Evolutionary conservation across 371 early-diverging fungal species (phyloP).

Genomic region (Encephalitozoon cuniculi): DNA sequence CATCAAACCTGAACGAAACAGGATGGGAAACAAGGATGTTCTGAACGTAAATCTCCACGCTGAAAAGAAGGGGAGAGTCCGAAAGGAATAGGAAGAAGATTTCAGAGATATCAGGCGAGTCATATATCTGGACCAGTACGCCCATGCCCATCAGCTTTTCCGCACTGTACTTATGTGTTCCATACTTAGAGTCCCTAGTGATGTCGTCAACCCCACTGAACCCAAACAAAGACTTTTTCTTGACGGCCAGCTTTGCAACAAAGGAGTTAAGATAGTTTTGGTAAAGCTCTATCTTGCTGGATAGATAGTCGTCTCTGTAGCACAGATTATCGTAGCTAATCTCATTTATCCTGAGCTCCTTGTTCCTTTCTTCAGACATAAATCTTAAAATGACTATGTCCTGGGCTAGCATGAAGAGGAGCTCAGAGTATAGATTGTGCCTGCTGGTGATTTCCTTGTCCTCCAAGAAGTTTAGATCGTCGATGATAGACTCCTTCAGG

Average conservation of each 20-base stretch:
- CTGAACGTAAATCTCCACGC: constrained; percentile 39
- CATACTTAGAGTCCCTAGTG: constrained; percentile 74
- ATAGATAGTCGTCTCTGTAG: constrained; percentile 69
- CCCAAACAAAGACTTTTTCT: not conserved
- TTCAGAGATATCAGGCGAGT: constrained; percentile 33
- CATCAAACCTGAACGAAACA: constrained; percentile 51
- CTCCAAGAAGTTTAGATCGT: constrained; percentile 45
- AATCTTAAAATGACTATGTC: constrained; percentile 48
- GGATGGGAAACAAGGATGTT: constrained; percentile 18
- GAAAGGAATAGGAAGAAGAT: constrained; percentile 44
- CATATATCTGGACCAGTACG: constrained; percentile 63
- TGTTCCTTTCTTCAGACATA: constrained; percentile 34
- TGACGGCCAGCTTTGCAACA: constrained; percentile 39
- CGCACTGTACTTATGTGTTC: constrained; percentile 88
- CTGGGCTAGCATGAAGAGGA: constrained; percentile 46
- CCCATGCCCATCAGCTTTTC: constrained; percentile 78
- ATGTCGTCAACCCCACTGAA: not conserved
- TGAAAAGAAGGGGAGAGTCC: constrained; percentile 34
- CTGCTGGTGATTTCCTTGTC: constrained; percentile 23
- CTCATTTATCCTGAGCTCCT: constrained; percentile 53
- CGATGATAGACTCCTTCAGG: constrained; percentile 31
- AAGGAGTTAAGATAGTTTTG: constrained; percentile 50
- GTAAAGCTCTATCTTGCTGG: constrained; percentile 66
- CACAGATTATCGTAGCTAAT: constrained; percentile 51
- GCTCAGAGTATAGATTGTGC: constrained; percentile 35